Conservation (phyloP, 2,329 filamentous ascomycete species). For the Thelonectria rubi region DNA sequence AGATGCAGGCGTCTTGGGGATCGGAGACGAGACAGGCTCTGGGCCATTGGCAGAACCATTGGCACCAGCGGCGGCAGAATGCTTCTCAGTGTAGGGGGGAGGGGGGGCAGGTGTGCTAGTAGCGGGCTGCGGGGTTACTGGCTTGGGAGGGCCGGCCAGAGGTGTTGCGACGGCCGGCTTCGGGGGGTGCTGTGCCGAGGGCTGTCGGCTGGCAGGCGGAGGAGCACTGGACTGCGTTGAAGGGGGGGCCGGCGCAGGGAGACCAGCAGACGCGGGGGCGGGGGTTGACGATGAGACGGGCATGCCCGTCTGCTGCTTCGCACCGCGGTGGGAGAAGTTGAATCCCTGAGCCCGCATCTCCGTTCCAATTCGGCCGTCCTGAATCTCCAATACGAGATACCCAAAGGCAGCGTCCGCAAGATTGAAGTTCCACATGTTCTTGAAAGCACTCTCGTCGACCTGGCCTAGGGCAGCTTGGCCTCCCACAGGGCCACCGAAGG, state of each 20-base stretch:
- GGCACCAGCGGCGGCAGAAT: conserved; percentile 53
- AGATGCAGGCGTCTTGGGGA: conserved; percentile 67
- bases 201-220: conserved; percentile 48
- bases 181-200: conserved; percentile 49
- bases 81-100: conserved; percentile 61
- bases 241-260: conserved; percentile 49
- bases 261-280: conserved; percentile 41
- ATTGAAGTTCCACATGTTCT: conserved; percentile 99
- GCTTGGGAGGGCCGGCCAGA: conserved; percentile 49
- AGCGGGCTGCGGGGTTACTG: conserved; percentile 58
- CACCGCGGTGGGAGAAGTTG: conserved; percentile 96
- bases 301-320: conserved; percentile 71
- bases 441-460: conserved; percentile 98
- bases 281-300: conserved; percentile 45
- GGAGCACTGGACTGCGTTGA: conserved; percentile 49
- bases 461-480: conserved; percentile 80
- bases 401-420: conserved; percentile 96
- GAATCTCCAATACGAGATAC: conserved; percentile 93
- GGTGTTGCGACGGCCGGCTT: conserved; percentile 55
- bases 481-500: conserved; percentile 86
- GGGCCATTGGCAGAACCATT: conserved; percentile 64
- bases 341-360: conserved; percentile 99
- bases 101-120: conserved; percentile 52
- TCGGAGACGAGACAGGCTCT: conserved; percentile 65
- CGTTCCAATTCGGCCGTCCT: conserved; percentile 94